Conservation (phyloP, 495 filamentous ascomycete species). For the Talaromyces thailandensis region DNA sequence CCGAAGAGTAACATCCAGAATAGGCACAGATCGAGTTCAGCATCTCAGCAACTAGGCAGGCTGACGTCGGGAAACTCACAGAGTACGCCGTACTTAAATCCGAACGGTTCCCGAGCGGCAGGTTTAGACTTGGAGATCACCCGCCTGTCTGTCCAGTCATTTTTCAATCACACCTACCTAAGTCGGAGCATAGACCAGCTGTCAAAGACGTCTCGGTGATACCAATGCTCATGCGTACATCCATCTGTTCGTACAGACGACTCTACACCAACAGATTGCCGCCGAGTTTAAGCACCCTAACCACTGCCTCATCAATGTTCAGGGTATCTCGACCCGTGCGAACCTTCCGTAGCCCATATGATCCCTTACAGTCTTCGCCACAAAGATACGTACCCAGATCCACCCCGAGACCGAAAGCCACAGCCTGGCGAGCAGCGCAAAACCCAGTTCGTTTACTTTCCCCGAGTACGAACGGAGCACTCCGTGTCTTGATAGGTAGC, state of each 20-base stretch:
- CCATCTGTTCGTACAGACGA: neutral
- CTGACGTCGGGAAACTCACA: neutral
- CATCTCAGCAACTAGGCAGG: neutral
- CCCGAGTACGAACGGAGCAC: neutral
- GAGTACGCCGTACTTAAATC: neutral
- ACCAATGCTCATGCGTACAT: neutral
- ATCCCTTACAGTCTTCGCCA: neutral
- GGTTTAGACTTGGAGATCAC: neutral
- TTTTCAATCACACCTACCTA: neutral
- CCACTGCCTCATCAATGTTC: neutral
- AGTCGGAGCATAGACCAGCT: neutral
- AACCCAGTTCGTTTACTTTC: neutral
- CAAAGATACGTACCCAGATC: neutral
- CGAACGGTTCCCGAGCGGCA: neutral
- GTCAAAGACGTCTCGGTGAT: neutral
- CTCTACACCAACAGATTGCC: neutral
- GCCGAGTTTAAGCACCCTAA: neutral
- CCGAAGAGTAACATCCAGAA: neutral
- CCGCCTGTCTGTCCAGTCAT: neutral
- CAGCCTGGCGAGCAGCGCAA: neutral
- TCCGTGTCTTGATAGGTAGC: neutral
- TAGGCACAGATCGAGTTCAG: neutral
- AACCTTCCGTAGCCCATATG: neutral
- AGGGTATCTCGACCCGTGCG: neutral
- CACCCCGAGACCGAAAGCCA: neutral